Base-by-base conservation (phyloP, 2,329 filamentous ascomycete species). In the Phialocephala subalpina region DNA sequence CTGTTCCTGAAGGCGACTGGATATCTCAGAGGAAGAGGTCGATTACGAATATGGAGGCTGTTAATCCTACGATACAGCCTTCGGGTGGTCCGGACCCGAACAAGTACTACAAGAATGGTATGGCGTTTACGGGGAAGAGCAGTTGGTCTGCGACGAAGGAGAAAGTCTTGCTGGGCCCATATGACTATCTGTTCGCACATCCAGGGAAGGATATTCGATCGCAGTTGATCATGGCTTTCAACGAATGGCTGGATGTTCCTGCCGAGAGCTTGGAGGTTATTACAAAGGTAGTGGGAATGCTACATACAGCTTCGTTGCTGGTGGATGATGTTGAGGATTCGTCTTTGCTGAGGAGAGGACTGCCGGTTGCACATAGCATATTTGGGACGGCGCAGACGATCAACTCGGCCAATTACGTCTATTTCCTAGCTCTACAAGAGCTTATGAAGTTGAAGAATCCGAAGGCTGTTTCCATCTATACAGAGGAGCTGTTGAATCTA, bases 291-390 rank as follows among this genome's bases (percentile, higher is more conserved):
- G 87, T 97, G 12, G 91, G 90, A 72, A 95, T 95, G 92, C 84
- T 97, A 56, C 93, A 97, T 79, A 95, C 93, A 45, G 90, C 93
- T 2, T 94, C 92, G 3, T 82, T 97, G 63, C 86, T 97, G 27
- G 87, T 97, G 64, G 93, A 97, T 79, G 94, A 97, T 77, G 93
- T 97, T 7, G 92, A 97, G 81, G 93, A 97, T 80, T 89, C 86
- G 49, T 94, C 91, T 1, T 80, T 88, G 68, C 84, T 97, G 33
- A 90, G 93, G 47, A 87, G 93, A 47, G 93, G 93, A 49, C 84
- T 92, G 45, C 93, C 93, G 14, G 93, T 95, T 22, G 92, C 93
- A 2, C 92, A 97, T 80, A 87, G 83, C 77, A 93, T 97, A 73
- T 97, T 94, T 75, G 93, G 93, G 68, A 89, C 91, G 3, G 89